These are phyloP conservation scores for Ceratocystis diversiconidia DNA, from an alignment of 2,329 filamentous ascomycete species.

Conservation along the genomic window DNA sequence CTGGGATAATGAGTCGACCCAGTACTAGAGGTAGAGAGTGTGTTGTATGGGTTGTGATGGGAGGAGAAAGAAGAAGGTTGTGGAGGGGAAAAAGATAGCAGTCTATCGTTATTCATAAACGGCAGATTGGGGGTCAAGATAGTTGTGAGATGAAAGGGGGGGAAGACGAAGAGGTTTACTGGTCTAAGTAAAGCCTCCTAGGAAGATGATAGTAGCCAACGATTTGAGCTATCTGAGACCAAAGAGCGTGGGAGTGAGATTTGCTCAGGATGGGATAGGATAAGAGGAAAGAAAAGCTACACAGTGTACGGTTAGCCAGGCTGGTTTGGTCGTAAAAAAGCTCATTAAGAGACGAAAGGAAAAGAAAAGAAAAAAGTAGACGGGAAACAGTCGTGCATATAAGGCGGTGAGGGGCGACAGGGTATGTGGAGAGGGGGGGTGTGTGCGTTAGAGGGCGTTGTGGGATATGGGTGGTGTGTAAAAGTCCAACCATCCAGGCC, in stretches of 20 bases:
- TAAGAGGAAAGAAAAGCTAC: neutral
- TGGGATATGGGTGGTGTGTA: neutral
- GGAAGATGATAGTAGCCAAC: neutral
- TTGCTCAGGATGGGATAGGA: neutral
- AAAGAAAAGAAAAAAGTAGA: constrained; percentile 1
- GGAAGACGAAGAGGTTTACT: neutral
- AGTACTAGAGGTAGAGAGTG: constrained; percentile 49
- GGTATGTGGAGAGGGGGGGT: neutral
- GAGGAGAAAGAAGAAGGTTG: constrained; percentile 55
- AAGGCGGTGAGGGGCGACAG: constrained; percentile 4
- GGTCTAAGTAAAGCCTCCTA: neutral
- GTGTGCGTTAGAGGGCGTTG: neutral
- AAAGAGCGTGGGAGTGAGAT: neutral
- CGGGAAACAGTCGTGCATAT: constrained; percentile 2
- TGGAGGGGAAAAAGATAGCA: constrained; percentile 56
- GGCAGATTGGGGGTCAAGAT: constrained; percentile 29
- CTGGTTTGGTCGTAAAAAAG: neutral
- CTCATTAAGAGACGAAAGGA: neutral
- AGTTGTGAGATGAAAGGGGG: neutral
- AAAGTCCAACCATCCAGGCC: neutral
- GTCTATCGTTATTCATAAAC: constrained; percentile 54
- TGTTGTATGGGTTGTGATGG: constrained; percentile 51
- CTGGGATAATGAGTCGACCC: constrained; percentile 49
- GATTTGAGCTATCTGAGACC: neutral
- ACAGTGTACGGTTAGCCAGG: constrained; percentile 1